Conservation (phyloP, 2,329 filamentous ascomycete genomes). For the Stachybotrys echinatus region DNA sequence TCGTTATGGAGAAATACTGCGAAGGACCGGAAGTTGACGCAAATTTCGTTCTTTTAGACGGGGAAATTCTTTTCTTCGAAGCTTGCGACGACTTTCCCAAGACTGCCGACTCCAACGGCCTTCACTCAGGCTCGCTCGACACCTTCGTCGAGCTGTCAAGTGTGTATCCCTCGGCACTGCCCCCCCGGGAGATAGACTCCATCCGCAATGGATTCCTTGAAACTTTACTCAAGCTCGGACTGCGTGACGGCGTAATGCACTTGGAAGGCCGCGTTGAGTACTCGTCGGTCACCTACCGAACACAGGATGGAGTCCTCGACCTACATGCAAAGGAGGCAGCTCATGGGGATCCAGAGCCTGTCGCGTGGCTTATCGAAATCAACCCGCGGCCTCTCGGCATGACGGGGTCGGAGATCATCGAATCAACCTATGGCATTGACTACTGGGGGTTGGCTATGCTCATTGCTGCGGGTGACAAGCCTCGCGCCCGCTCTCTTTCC, state of each 20-base stretch:
- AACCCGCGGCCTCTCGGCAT: slow-evolving; percentile 13
- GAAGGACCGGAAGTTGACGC: slow-evolving; percentile 14
- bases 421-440: slow-evolving; percentile 11
- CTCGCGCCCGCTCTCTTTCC: slow-evolving; percentile 6
- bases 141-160: slow-evolving; percentile 6
- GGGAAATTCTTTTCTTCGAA: slow-evolving; percentile 14
- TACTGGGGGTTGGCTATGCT: slow-evolving; percentile 7
- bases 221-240: slow-evolving; percentile 5
- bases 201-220: slow-evolving; percentile 7
- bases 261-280: slow-evolving; percentile 9
- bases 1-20: slow-evolving; percentile 13
- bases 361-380: slow-evolving; percentile 10
- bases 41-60: slow-evolving; percentile 13
- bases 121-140: slow-evolving; percentile 2
- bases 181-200: slow-evolving; percentile 5
- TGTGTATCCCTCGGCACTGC: slow-evolving; percentile 7
- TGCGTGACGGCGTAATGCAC: slow-evolving; percentile 9
- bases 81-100: slow-evolving; percentile 12
- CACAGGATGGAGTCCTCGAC: slow-evolving; percentile 3
- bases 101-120: slow-evolving; percentile 7
- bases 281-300: slow-evolving; percentile 4
- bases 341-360: neutral
- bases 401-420: slow-evolving; percentile 6
- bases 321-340: neutral
- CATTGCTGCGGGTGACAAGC: slow-evolving; percentile 4